A percentile compares a stretch with the other conserved stretches of the same genome.
These are phyloP conservation scores for Aureobasidium lini DNA, from an alignment of 2,329 filamentous ascomycete genomes.

Conservation along the genomic window DNA sequence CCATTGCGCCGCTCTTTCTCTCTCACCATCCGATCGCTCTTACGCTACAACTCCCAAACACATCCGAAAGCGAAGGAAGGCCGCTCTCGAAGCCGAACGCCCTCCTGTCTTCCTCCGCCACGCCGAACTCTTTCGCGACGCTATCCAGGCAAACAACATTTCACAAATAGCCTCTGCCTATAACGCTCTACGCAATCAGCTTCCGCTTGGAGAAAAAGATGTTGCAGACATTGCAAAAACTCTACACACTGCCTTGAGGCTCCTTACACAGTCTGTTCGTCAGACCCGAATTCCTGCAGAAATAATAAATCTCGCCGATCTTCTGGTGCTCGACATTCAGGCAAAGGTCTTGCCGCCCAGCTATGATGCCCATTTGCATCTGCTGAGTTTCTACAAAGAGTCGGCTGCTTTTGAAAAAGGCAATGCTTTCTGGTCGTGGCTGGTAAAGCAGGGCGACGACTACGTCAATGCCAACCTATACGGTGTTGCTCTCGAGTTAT, in stretches of 20 bases:
- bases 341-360: slow-evolving; percentile 29
- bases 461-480: slow-evolving; percentile 36
- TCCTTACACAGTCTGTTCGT: not conserved
- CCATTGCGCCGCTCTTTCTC: not conserved
- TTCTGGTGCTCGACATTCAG: slow-evolving; percentile 34
- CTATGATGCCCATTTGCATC: slow-evolving; percentile 35
- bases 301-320: slow-evolving; percentile 26
- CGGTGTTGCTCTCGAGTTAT: slow-evolving; percentile 43
- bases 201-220: slow-evolving; percentile 18
- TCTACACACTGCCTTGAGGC: slow-evolving; percentile 30
- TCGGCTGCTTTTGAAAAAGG: slow-evolving; percentile 32
- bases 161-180: slow-evolving; percentile 19
- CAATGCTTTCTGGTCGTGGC: slow-evolving; percentile 42
- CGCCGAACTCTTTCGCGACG: slow-evolving; percentile 17
- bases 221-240: slow-evolving; percentile 29
- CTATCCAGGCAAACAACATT: slow-evolving; percentile 18
- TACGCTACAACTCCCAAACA: slow-evolving; percentile 7
- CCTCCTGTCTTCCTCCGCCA: not conserved
- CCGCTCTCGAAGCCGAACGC: not conserved
- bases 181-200: not conserved
- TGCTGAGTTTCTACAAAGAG: slow-evolving; percentile 42
- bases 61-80: slow-evolving; percentile 6
- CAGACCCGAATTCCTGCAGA: not conserved
- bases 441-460: slow-evolving; percentile 34
- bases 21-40: not conserved